Evolutionary conservation across 2,329 filamentous ascomycete species (phyloP), one percentile per base, ranked within the genome.

Genomic region (Pleoardoris graminearum): DNA sequence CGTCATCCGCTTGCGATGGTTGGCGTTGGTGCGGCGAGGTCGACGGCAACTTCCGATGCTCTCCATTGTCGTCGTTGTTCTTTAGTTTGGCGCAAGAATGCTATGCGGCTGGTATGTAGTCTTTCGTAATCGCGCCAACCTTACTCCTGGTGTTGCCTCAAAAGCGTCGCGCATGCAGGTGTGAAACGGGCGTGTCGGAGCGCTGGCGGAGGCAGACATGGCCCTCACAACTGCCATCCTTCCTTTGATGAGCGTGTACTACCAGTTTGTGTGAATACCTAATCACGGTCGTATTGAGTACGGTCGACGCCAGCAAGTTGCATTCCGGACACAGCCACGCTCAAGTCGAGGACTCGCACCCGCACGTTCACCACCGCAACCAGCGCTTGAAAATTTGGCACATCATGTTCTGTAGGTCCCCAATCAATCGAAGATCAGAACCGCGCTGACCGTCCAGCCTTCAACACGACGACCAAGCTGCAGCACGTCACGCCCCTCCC

Each of bases 401-500:
- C 51, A 37, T 27, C 57, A 71, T 71, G 68, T 69, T 68, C 38
- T 70, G 68, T 70, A 66, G 36, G 63, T 44, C 25, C 14, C 25
- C 17, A 17, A 7, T 19, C 7, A n/a, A n/a, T n/a, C 12, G 19
- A 12, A 7, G 25, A 38, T 14, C 7, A 43, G 22, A 10, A 16
- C 12, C 8, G n/a, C 37, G n/a, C 35, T 55, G 41, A 41, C 50
- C 3, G 11, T 30, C 7, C 54, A 74, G 70, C 68, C 19, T 57
- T 73, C 54, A 67, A 44, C 27, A 66, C 69, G 7, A 70, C 69
- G 16, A 65, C 66, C 10, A 67, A 54, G 7, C 63, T 73, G 11
- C 62, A 67, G 56, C 69, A 73, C 54, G 58, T 67, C 43, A 72
- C 70, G 16, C 64, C 62, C 22, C 62, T 74, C 23, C 70, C 70